Evolutionary conservation across 228 moss, liverwort and hornwort genomes (phyloP), one percentile per base, ranked within the genome.

Genomic region (Sphagnum magellanicum): DNA sequence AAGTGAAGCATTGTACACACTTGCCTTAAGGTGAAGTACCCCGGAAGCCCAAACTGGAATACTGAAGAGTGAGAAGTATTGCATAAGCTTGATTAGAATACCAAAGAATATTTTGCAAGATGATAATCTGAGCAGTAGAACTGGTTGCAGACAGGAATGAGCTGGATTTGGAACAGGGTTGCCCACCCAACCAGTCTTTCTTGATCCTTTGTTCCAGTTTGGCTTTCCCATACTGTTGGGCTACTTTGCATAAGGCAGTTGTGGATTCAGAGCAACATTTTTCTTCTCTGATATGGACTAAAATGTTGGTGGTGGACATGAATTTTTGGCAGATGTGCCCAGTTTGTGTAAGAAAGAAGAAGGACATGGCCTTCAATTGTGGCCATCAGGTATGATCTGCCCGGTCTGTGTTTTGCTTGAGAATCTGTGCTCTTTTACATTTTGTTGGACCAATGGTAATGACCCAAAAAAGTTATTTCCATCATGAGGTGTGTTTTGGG

Each of bases 341-440:
- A 4, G 82, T 97, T 47, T 97, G 97, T 74, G 65, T 91, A 3
- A 70, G 76, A 2, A 87, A 88, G 70, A 87, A 70, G 67, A 97
- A 87, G 73, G 91, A 97, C 48, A 82, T 91, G 91, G 97, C 91
- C 5, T 97, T 97, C 61, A 88, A 87, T 16, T 97, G 97, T n/a
- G 97, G 97, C 4, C 93, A 97, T 53, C 97, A 97, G 82, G 86
- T 86, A 75, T 8, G 9, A 55, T 55, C 9, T 12, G 2, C 55
- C 8, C 3, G 3, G 12, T 8, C 8, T 55, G 12, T 8, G 55
- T 55, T 12, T 55, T 55, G 1, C 55, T 55, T 55, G 8, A 8
- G 12, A 8, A 55, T 8, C 55, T 55, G 12, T 8, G 9, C 55
- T 55, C 55, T 55, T 55, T 32, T 32, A 32, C 55, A 55, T 8